phyloP scores from a whole-genome alignment of 2,329 filamentous ascomycete genomes.

The Chaetomium sp. region DNA sequence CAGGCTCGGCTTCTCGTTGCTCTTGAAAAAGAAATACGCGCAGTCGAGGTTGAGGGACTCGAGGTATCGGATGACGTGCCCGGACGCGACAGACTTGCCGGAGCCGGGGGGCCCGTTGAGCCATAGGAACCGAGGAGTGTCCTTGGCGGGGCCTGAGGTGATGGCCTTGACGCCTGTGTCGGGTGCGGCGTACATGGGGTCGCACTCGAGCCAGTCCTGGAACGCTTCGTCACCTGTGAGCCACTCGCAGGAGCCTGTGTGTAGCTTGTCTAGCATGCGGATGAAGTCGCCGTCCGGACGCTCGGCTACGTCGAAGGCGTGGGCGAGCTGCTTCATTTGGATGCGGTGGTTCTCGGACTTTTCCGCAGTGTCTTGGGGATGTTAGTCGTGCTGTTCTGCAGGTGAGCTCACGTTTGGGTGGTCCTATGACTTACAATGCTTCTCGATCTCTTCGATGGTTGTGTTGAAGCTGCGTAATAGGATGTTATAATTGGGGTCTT shows the following conservation, averaged over 20 bases:
- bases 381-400: background rate
- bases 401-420: no score
- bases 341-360: constrained; percentile 14
- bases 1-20: constrained; percentile 15
- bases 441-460: constrained; percentile 20
- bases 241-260: constrained; percentile 26
- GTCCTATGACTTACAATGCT: background rate
- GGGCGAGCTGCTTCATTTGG: constrained; percentile 20
- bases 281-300: constrained; percentile 23
- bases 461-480: constrained; percentile 19
- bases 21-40: constrained; percentile 27
- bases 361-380: constrained; percentile 5
- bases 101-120: constrained; percentile 25
- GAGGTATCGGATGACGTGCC: constrained; percentile 23
- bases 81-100: constrained; percentile 25
- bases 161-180: constrained; percentile 10
- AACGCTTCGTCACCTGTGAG: constrained; percentile 19
- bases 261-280: constrained; percentile 18
- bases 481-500: constrained; percentile 23
- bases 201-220: constrained; percentile 22
- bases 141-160: constrained; percentile 5
- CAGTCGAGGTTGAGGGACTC: constrained; percentile 21
- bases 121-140: constrained; percentile 22
- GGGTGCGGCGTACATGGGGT: constrained; percentile 3
- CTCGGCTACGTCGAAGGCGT: constrained; percentile 19